Evolutionary conservation across 345 rosid genomes (phyloP), one percentile per base, ranked within the genome.

Genomic region (Excoecaria cochinchinensis): DNA sequence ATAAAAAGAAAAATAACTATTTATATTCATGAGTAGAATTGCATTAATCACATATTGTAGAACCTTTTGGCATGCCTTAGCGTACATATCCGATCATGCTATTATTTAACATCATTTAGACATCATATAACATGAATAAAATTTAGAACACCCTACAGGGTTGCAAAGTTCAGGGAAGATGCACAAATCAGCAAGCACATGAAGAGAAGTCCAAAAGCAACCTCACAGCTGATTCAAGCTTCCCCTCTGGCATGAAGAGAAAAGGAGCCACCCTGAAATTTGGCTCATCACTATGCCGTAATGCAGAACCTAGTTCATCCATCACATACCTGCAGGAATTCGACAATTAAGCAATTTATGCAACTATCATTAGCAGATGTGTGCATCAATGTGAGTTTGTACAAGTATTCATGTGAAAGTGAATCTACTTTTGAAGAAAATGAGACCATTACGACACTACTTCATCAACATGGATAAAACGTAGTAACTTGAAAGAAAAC

Each of bases 221-320:
- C 98, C 99, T 95, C 87, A 95, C 91, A 76, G 99, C 94, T 70
- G 99, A 90, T 40, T 84, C 87, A 74, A 92, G 79, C 31, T 85
- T 91, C 78, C 97, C 97, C 14, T 88, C 87, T 52, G 94, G 97
- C 97, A 95, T 89, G 79, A 85, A 95, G 50, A 95, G 97, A 75
- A 95, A 92, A 75, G 97, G 99, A 80, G 99, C 92, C 57, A 91
- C 89, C 80, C 74, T 90, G 86, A 95, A 92, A 83, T 86, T 95
- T 55, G 99, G 97, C 71, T 82, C 90, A 84, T 95, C 99, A 59
- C 97, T 90, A 80, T 95, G 97, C 77, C 87, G 70, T 79, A 92
- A 80, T 72, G 95, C 95, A 66, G 99, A 95, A 77, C 99, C 97
- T 69, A 95, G 80, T 82, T 95, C 99, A 82, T 95, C 99, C 99